Percentiles rank a stretch among this genome's conserved stretches.
phyloP scores from a whole-genome alignment of 1,139 yeast genomes.

The Taphrina wiesneri region DNA sequence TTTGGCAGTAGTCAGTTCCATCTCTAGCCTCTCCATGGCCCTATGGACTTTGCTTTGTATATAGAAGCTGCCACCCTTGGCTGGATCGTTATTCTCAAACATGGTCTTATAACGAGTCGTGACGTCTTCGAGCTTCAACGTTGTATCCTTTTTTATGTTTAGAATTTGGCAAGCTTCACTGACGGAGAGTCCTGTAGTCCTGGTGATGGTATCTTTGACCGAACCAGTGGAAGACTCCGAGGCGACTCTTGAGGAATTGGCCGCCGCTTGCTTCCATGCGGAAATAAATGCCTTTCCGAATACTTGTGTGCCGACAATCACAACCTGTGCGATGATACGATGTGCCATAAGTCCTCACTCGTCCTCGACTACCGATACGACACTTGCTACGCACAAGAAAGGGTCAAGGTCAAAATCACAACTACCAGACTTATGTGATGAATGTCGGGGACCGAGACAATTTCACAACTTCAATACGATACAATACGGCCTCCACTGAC shows the following conservation, averaged over 20 bases:
- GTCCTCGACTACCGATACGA: not conserved
- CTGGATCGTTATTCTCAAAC: constrained; percentile 85
- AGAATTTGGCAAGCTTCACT: constrained; percentile 92
- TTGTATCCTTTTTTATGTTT: constrained; percentile 60
- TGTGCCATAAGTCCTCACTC: constrained; percentile 19
- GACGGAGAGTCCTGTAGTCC: constrained; percentile 52
- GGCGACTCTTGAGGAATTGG: constrained; percentile 58
- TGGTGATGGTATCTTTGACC: constrained; percentile 37
- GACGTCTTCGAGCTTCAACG: constrained; percentile 60
- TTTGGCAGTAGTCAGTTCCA: constrained; percentile 23
- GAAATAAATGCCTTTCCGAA: constrained; percentile 96
- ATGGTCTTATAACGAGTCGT: constrained; percentile 77
- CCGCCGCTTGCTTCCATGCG: constrained; percentile 95
- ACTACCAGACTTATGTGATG: too few species aligned
- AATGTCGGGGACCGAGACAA: too few species aligned
- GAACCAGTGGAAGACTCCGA: constrained; percentile 14
- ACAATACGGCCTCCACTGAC: not conserved
- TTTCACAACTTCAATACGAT: not conserved
- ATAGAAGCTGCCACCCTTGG: constrained; percentile 90
- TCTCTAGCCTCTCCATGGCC: constrained; percentile 62
- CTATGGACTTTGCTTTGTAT: constrained; percentile 88
- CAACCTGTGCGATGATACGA: constrained; percentile 56
- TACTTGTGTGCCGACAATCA: constrained; percentile 91
- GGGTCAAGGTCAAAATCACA: too few species aligned
- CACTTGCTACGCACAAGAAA: not conserved